Evolutionary conservation across 148 eudicot species (phyloP), one percentile per base, ranked within the genome.

Genomic region (Rhododendron ferrugineum): DNA sequence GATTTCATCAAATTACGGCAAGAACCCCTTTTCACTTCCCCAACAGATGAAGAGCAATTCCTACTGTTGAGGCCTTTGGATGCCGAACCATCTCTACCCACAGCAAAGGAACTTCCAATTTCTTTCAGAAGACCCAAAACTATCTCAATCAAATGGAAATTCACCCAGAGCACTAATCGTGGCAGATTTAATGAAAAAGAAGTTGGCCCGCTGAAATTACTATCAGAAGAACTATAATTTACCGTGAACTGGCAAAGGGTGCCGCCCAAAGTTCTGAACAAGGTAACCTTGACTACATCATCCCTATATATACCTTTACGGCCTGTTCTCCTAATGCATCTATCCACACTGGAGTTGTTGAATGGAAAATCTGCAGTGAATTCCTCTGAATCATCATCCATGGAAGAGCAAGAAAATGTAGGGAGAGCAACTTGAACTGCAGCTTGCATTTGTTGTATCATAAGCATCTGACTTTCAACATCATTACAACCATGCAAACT

Each of bases 141-240:
- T 88, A 62, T 66, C 36, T 85, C 85, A 28, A 95, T 80, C 80
- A 93, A 86, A 74, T 88, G 88, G 78, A 92, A 83, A 84, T 93
- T 90, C 84, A 91, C 84, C 98, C 98, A 97, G 84, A 91, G 92
- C 85, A 90, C 85, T 72, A 94, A 87, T 50, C 92, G 93, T 20
- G 99, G 96, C 86, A 97, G 89, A 89, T 95, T 87, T 32, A 97
- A 82, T 23, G 98, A 88, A 85, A 97, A 90, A 37, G 93, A 93
- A 64, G 87, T 82, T 64, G 90, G 87, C 84, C 93, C 91, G 72
- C 83, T 60, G 60, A 84, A 87, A 28, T 80, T 79, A 73, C 85
- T 86, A 80, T 80, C 85, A 49, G 90, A 85, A 84, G 94, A 87
- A 81, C 84, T 85, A 47, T 90, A 90, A 83, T 85, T 88, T 72